A percentile compares a stretch with the other conserved stretches of the same genome.
Evolutionary conservation across 495 filamentous ascomycete species (phyloP).

Genomic region (Tuber magnatum): DNA sequence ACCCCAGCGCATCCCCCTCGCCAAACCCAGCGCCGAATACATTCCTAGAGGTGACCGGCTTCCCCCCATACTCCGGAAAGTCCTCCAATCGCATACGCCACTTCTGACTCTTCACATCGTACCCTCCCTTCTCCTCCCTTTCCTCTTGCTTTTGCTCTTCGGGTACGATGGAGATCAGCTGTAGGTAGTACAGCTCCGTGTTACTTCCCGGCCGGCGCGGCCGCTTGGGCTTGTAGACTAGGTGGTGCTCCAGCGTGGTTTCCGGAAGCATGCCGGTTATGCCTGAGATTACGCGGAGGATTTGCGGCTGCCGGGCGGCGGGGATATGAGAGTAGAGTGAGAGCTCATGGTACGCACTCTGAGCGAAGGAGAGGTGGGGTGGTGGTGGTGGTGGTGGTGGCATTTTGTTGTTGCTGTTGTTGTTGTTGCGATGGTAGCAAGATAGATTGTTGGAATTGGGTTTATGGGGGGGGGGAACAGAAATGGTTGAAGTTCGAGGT

Average conservation of each 20-base stretch:
- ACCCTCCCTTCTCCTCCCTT: conserved; percentile 15
- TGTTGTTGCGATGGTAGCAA: conserved; percentile 2
- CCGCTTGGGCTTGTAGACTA: conserved; percentile 59
- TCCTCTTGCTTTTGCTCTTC: conserved; percentile 3
- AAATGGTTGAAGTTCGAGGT: neutral
- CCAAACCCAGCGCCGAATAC: conserved; percentile 41
- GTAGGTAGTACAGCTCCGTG: conserved; percentile 44
- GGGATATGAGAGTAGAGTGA: conserved; percentile 50
- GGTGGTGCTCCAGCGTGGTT: conserved; percentile 53
- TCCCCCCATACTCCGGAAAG: conserved; percentile 45
- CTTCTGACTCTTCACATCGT: conserved; percentile 40
- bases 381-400: conserved; percentile 20
- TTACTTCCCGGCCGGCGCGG: conserved; percentile 36
- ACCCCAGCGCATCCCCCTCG: conserved; percentile 44
- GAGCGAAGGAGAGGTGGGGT: conserved; percentile 29
- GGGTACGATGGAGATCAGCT: conserved; percentile 41
- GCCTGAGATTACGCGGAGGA: conserved; percentile 61
- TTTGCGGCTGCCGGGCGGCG: conserved; percentile 48
- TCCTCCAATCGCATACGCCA: conserved; percentile 46
- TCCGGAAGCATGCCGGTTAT: conserved; percentile 61
- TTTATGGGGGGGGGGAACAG: neutral
- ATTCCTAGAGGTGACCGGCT: conserved; percentile 42
- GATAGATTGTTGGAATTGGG: neutral
- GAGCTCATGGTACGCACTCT: conserved; percentile 47
- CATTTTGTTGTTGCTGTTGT: conserved; percentile 10